Evolutionary conservation across 208 protist genomes (phyloP).

Genomic region (Phytomonas sp.): DNA sequence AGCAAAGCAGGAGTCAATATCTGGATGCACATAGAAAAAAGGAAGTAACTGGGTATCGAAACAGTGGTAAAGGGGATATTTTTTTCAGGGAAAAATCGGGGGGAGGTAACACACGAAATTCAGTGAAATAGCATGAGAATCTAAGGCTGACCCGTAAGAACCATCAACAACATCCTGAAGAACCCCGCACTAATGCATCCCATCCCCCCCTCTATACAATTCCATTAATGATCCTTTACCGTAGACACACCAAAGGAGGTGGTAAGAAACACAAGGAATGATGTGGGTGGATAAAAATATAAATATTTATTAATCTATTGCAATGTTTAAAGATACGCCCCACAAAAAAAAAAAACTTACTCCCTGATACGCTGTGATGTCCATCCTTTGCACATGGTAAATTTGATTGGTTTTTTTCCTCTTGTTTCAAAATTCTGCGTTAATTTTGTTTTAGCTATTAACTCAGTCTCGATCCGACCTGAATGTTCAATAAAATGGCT

Average conservation of each 20-base stretch:
- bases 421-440: not conserved
- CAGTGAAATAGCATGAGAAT: not conserved
- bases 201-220: not conserved
- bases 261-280: constrained; percentile 14
- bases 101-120: not conserved
- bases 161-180: not conserved
- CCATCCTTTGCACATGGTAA: not conserved
- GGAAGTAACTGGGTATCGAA: not conserved
- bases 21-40: not conserved
- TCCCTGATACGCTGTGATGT: not conserved
- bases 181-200: not conserved
- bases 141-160: not conserved
- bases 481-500: constrained; percentile 20
- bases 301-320: not conserved
- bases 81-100: not conserved
- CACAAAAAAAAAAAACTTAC: not conserved
- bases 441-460: constrained; percentile 9
- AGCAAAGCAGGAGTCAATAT: constrained; percentile 1
- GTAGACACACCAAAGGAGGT: constrained; percentile 5
- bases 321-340: not conserved
- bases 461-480: constrained; percentile 16
- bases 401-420: not conserved
- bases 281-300: constrained; percentile 1
- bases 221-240: not conserved
- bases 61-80: not conserved